These are phyloP conservation scores for Rubroboletus satanas DNA, from an alignment of 768 basidiomycete species.

Conservation along the genomic window DNA sequence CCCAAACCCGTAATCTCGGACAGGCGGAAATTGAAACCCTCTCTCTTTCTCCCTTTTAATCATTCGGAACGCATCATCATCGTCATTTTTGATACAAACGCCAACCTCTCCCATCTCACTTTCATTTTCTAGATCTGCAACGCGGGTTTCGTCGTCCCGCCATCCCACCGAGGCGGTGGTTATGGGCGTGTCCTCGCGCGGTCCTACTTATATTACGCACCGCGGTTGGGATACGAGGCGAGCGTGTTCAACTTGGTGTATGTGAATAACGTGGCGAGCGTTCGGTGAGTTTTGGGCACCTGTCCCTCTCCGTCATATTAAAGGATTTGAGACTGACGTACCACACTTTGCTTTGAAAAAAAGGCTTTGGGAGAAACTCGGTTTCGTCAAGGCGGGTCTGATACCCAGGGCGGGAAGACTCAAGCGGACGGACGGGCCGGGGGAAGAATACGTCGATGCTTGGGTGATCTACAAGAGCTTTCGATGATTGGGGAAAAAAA, in stretches of 20 bases:
- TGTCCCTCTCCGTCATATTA: not conserved
- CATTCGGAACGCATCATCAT: not conserved
- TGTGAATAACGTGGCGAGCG: slow-evolving; percentile 73
- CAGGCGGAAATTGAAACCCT: slow-evolving; percentile 6
- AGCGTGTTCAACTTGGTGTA: slow-evolving; percentile 93
- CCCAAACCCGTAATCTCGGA: not conserved
- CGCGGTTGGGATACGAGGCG: slow-evolving; percentile 67
- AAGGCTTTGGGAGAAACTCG: slow-evolving; percentile 75
- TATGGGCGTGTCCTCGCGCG: slow-evolving; percentile 70
- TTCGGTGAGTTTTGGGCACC: slow-evolving; percentile 39
- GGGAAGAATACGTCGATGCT: slow-evolving; percentile 88
- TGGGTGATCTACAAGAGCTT: slow-evolving; percentile 78
- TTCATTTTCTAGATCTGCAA: slow-evolving; percentile 65
- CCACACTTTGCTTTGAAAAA: not conserved
- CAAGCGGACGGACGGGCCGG: slow-evolving; percentile 57
- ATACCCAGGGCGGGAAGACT: slow-evolving; percentile 77
- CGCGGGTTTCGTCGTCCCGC: slow-evolving; percentile 80
- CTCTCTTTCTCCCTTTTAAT: not conserved
- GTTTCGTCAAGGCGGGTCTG: slow-evolving; percentile 73
- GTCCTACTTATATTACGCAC: slow-evolving; percentile 80
- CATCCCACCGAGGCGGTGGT: slow-evolving; percentile 55
- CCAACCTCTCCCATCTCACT: not conserved
- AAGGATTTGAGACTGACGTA: not conserved
- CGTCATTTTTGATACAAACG: not conserved
- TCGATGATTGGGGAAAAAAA: slow-evolving; percentile 34